Evolutionary conservation across 371 early-diverging fungal genomes (phyloP).

Genomic region (Mortierella sp.): DNA sequence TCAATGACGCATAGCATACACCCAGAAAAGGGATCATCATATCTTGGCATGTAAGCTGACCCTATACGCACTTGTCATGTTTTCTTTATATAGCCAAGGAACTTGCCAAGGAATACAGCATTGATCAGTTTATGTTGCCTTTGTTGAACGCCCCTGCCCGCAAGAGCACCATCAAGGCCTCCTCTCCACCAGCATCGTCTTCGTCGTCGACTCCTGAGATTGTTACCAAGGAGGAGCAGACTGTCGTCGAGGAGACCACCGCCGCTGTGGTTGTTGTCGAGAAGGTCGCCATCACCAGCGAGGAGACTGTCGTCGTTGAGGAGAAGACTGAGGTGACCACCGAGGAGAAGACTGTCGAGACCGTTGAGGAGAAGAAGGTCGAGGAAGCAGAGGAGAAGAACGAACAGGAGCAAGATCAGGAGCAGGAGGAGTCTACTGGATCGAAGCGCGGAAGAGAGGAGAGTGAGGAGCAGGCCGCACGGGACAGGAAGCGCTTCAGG

Average conservation of each 20-base stretch:
- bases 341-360: slow-evolving; percentile 5
- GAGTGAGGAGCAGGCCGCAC: slow-evolving; percentile 30
- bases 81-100: slow-evolving; percentile 22
- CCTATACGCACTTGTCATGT: neutral
- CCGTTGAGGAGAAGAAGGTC: slow-evolving; percentile 4
- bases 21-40: neutral
- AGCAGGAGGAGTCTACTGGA: neutral
- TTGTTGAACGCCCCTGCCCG: slow-evolving; percentile 30
- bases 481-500: slow-evolving; percentile 28
- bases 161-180: slow-evolving; percentile 17
- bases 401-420: slow-evolving; percentile 4
- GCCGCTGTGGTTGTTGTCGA: neutral
- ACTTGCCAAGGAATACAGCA: slow-evolving; percentile 36
- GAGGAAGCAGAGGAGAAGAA: slow-evolving; percentile 6
- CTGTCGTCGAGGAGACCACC: neutral
- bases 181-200: slow-evolving; percentile 3
- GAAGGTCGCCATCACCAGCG: neutral
- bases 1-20: neutral
- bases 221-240: slow-evolving; percentile 2
- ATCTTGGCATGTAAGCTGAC: neutral
- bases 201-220: neutral
- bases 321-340: slow-evolving; percentile 2
- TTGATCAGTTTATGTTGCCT: slow-evolving; percentile 34
- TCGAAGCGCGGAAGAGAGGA: slow-evolving; percentile 35
- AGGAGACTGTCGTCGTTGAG: slow-evolving; percentile 12